Evolutionary conservation across 352 stramenopile genomes (phyloP).

Genomic region (Pythium scleroteichum): DNA sequence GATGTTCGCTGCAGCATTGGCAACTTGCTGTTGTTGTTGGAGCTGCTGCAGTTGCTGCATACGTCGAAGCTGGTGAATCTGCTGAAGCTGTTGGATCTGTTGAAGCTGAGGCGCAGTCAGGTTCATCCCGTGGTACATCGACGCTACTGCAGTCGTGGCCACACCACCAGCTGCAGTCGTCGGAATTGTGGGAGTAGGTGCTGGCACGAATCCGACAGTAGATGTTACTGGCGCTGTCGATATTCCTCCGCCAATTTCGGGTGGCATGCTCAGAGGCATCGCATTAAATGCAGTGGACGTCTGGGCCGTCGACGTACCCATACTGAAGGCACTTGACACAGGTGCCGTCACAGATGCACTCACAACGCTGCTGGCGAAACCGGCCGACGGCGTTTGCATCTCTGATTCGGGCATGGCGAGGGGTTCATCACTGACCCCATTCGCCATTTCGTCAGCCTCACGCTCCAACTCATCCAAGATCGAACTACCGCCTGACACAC

Average conservation of each 20-base stretch:
- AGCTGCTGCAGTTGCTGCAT: constrained; percentile 74
- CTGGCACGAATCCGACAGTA: constrained; percentile 41
- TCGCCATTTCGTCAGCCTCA: constrained; percentile 87
- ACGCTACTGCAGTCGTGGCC: constrained; percentile 31
- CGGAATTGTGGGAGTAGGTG: constrained; percentile 39
- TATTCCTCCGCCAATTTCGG: constrained; percentile 53
- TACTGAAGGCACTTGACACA: constrained; percentile 28
- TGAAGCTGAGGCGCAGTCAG: constrained; percentile 74
- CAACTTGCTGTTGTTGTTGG: constrained; percentile 68
- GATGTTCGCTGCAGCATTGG: constrained; percentile 33
- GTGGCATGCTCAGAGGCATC: constrained; percentile 71
- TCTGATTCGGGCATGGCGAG: constrained; percentile 84
- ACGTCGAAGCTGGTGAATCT: constrained; percentile 81
- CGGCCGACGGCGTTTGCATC: constrained; percentile 41
- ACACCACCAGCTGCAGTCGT: constrained; percentile 43
- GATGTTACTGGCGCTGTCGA: constrained; percentile 27
- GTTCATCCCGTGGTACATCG: constrained; percentile 81
- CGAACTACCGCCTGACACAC: constrained; percentile 48
- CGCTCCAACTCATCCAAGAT: constrained; percentile 86
- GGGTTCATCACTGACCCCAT: constrained; percentile 76
- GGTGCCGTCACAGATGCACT: constrained; percentile 32
- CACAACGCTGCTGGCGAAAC: constrained; percentile 18
- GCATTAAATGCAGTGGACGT: constrained; percentile 44
- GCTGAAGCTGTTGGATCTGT: constrained; percentile 85
- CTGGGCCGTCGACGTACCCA: constrained; percentile 17